Base-by-base conservation (phyloP, 2,329 filamentous ascomycete genomes). In the Aspergillus cejpii region DNA sequence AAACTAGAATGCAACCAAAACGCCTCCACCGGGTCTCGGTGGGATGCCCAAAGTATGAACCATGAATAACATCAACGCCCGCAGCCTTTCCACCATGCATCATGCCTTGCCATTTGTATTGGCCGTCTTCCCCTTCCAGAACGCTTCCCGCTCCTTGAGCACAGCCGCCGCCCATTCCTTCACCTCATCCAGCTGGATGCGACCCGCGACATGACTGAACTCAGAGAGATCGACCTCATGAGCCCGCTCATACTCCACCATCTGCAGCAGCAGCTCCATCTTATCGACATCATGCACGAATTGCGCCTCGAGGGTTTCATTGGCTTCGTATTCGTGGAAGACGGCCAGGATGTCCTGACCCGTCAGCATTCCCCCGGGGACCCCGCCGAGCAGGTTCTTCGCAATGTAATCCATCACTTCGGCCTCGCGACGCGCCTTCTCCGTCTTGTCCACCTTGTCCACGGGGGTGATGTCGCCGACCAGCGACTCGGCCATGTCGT, bases 221-320 rank as follows among this genome's bases (percentile, higher is more conserved):
- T 98, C 92, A 41, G 84, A 80, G 40, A 98, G 71, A 65, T 97
- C 88, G 29, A 88, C 66, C 51, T 81, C 69, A 39, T 80, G 74
- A 10, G 76, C 71, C 58, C 85, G 83, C 77, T 98, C 92, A 62
- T 98, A 98, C 68, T 98, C 92, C 23, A 94, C 74, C 86, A 96
- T 96, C 73, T 98, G 92, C 61, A 94, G 72, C 49, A 98, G 70
- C 53, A 98, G 73, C 72, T 98, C 92, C 66, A 98, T 82, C 81
- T 97, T 97, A 70, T 98, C 92, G 47, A 98, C 80, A 65, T 98
- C 92, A 65, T 98, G 92, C 34, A 98, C 92, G 52, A 91, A 97
- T 49, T 83, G 76, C 55, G 85, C 87, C 64, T 98, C 91, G 11
- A 83, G 71, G 6, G 92, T 97, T 70, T 83, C 61, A 14, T 81